Conservation (phyloP, 805 yeast species). For the Saturnispora gosingensis region DNA sequence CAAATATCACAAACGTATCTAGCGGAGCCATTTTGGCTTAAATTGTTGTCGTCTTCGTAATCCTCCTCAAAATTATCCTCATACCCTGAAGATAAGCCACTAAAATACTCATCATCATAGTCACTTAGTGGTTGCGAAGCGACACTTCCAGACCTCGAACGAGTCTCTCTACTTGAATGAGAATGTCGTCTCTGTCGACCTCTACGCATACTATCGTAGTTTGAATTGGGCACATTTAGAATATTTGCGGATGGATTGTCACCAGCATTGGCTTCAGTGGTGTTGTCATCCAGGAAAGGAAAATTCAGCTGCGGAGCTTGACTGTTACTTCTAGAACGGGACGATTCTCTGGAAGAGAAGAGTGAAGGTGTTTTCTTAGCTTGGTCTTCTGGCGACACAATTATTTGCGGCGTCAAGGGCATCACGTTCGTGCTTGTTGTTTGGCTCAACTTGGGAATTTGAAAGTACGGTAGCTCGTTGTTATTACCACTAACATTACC, state of each 20-base stretch:
- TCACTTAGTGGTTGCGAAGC: not conserved
- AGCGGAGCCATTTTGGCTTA: slow-evolving; percentile 17
- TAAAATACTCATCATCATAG: not conserved
- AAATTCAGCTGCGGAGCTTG: not conserved
- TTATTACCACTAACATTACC: not conserved
- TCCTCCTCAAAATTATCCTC: slow-evolving; percentile 18
- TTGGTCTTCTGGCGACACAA: slow-evolving; percentile 5
- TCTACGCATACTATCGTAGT: slow-evolving; percentile 9
- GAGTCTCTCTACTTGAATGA: not conserved
- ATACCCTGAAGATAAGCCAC: slow-evolving; percentile 1
- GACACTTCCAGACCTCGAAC: not conserved
- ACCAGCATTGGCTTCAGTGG: not conserved
- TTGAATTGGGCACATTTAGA: not conserved
- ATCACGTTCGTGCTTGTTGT: slow-evolving; percentile 1
- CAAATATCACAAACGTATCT: slow-evolving; percentile 35
- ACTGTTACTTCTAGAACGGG: not conserved
- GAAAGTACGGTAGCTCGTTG: not conserved
- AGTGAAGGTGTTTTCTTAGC: slow-evolving; percentile 4
- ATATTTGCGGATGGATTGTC: not conserved
- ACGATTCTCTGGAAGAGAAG: not conserved
- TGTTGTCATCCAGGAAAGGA: not conserved
- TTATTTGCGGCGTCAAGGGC: slow-evolving; percentile 3
- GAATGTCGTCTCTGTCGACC: slow-evolving; percentile 5
- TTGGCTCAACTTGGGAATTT: slow-evolving; percentile 1
- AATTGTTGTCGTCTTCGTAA: slow-evolving; percentile 35